phyloP scores from a whole-genome alignment of 176 grass and related monocot genomes.

The Aegilops longissima region DNA sequence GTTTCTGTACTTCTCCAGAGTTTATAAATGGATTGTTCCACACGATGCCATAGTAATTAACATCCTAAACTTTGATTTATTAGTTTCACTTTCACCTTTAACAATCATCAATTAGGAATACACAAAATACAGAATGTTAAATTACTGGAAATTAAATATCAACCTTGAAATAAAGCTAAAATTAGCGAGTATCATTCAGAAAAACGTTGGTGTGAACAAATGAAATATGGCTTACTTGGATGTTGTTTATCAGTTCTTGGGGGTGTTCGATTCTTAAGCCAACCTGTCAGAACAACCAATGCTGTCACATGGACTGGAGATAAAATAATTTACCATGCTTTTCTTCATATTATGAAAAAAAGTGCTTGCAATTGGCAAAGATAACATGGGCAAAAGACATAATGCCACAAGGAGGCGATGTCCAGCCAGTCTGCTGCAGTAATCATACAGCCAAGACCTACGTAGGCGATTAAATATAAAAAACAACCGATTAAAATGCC shows the following conservation, averaged over 20 bases:
- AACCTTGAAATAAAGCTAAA: slow-evolving; percentile 17
- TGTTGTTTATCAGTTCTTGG: slow-evolving; percentile 87
- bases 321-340: slow-evolving; percentile 16
- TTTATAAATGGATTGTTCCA: not conserved
- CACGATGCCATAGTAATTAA: not conserved
- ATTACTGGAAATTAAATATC: slow-evolving; percentile 9
- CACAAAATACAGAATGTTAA: not conserved
- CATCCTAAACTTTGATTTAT: not conserved
- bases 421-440: not conserved
- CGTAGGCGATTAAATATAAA: not conserved
- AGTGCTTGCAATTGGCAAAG: slow-evolving; percentile 19
- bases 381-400: not conserved
- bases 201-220: slow-evolving; percentile 8
- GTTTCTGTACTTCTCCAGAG: slow-evolving; percentile 13
- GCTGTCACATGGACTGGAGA: slow-evolving; percentile 15
- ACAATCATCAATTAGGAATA: not conserved
- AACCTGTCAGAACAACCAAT: slow-evolving; percentile 53
- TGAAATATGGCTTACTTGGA: slow-evolving; percentile 74
- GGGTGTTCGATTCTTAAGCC: slow-evolving; percentile 96
- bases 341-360: not conserved
- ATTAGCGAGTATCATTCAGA: slow-evolving; percentile 9
- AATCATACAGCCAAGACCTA: not conserved
- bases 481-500: not conserved
- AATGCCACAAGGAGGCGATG: not conserved
- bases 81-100: slow-evolving; percentile 2